Evolutionary conservation across 352 stramenopile species (phyloP).

Genomic region (Phytophthora tubulina): DNA sequence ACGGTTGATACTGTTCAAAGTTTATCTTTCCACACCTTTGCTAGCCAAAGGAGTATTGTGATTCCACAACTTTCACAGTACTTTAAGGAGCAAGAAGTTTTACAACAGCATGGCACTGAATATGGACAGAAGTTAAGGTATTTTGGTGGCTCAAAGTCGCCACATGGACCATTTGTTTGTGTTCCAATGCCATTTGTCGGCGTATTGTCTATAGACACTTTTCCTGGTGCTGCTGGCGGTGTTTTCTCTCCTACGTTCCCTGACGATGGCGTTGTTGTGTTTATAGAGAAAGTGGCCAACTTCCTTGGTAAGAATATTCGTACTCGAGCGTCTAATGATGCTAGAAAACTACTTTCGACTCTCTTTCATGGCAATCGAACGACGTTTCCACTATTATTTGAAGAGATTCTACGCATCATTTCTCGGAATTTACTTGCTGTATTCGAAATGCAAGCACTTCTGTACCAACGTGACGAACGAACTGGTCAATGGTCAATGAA

Average conservation of each 20-base stretch:
- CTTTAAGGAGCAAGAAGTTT: conserved; percentile 25
- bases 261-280: conserved; percentile 66
- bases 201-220: conserved; percentile 69
- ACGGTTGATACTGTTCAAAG: conserved; percentile 51
- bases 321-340: conserved; percentile 32
- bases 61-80: conserved; percentile 54
- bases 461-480: conserved; percentile 22
- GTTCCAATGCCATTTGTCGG: conserved; percentile 81
- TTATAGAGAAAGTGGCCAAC: conserved; percentile 57
- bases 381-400: conserved; percentile 53
- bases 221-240: conserved; percentile 64
- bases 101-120: conserved; percentile 33
- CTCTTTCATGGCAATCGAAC: conserved; percentile 74
- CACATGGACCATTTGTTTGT: conserved; percentile 61
- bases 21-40: conserved; percentile 64
- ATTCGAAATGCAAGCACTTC: conserved; percentile 49
- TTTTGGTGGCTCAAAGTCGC: conserved; percentile 28
- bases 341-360: conserved; percentile 31
- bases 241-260: conserved; percentile 56
- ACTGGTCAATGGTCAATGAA: conserved; percentile 19
- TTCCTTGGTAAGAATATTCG: conserved; percentile 60
- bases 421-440: conserved; percentile 54
- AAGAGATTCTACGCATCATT: conserved; percentile 46
- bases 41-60: conserved; percentile 54
- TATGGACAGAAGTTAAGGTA: conserved; percentile 37